Base-by-base conservation (phyloP, 257 asterid species). In the Fraxinus quadrangulata region DNA sequence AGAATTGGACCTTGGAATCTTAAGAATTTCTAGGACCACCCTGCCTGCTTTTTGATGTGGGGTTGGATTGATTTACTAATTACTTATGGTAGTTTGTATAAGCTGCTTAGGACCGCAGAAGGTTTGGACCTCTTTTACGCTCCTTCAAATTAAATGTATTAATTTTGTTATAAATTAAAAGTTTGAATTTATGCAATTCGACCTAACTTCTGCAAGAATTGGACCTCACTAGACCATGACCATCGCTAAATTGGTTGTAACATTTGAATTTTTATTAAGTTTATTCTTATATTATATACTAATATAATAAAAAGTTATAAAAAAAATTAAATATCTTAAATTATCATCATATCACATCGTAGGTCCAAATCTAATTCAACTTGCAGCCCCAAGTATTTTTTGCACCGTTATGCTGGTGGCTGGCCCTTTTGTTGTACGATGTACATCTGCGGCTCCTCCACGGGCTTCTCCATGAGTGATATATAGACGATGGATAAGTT, bases 1-100 rank as follows among this genome's bases (percentile, higher is more conserved):
- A 40, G 75, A 74, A 67, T 71, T 73, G 30, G 74, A 72, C 73
- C 13, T 17, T 67, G 79, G 79, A 81, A 78, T 78, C 85, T 77
- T 74, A 49, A 42, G 51, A 42, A 42, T 42, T 42, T 42, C 51
- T 42, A 11, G 51, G 16, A 42, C 51, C 51, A 42, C 16, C 51
- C 17, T 42, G 16, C 51, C 45, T 12, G 51, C 51, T 42, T 12
- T 3, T 40, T 40, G 14, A 42, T 42, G 4, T 14, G 51, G 3
- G 17, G 51, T 42, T 42, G 42, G 74, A 75, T n/a, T n/a, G 42
- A 73, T 51, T 56, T 17, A 74, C 45, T 10, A 2, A 78, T 26
- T 26, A 26, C 28, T 30, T 30, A 1, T 1, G 31, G 56, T 71
- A 28, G 30, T 39, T 39, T 24, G 6, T 54, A 7, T 31, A 72